Conservation (phyloP, 257 asterid species). For the Penstemon barbatus region DNA sequence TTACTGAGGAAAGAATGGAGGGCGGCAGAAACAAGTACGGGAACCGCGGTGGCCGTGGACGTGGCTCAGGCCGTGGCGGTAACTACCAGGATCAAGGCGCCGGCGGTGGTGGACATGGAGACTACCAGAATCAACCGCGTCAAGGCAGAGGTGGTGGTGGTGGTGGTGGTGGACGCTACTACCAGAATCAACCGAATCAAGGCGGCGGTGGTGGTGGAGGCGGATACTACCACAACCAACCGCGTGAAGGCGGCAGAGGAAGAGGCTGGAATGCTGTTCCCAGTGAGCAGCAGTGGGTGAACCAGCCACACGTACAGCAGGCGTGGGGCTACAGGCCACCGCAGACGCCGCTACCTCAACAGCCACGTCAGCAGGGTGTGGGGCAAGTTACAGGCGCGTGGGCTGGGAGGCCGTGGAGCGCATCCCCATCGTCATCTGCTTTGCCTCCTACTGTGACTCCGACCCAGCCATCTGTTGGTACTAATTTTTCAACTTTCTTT, state of each 20-base stretch:
- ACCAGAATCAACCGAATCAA: slow-evolving; percentile 20
- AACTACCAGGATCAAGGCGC: background rate
- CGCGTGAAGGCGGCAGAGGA: slow-evolving; percentile 23
- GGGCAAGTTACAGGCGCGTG: slow-evolving; percentile 20
- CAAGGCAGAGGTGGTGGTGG: slow-evolving; percentile 29
- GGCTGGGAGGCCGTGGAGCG: slow-evolving; percentile 34
- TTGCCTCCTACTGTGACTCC: slow-evolving; percentile 23
- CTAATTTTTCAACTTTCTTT: background rate
- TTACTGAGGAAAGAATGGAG: slow-evolving; percentile 20
- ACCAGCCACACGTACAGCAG: slow-evolving; percentile 15
- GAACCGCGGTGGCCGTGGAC: slow-evolving; percentile 21
- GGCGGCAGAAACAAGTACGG: slow-evolving; percentile 21
- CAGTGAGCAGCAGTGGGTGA: slow-evolving; percentile 30
- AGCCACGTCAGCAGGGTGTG: slow-evolving; percentile 22
- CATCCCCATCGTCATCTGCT: slow-evolving; percentile 14
- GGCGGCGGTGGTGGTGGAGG: slow-evolving; percentile 29
- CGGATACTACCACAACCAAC: slow-evolving; percentile 3
- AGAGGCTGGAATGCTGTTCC: slow-evolving; percentile 4
- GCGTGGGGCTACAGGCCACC: slow-evolving; percentile 19
- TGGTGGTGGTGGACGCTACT: slow-evolving; percentile 24
- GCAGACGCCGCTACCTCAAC: slow-evolving; percentile 16
- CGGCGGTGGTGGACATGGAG: background rate
- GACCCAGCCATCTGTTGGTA: slow-evolving; percentile 34
- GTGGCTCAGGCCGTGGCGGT: background rate
- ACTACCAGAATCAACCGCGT: background rate